Evolutionary conservation across 2,329 filamentous ascomycete species (phyloP).

Genomic region (Colletotrichum scovillei): DNA sequence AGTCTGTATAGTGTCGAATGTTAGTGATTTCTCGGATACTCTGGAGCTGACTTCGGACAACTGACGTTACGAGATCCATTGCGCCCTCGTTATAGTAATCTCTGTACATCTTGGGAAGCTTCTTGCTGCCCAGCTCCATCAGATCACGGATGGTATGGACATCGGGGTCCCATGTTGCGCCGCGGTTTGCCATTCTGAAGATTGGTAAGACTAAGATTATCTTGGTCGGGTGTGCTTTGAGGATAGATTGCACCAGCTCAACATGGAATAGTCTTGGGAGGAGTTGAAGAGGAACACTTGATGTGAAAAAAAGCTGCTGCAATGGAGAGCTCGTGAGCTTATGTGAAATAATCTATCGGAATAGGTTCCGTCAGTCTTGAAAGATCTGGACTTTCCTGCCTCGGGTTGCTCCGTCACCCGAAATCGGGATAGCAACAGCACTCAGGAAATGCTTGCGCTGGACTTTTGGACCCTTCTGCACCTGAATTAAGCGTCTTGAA

Average conservation of each 20-base stretch:
- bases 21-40: conserved; percentile 34
- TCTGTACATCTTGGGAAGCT: conserved; percentile 51
- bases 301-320: not conserved
- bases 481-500: not conserved
- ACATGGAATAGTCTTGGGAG: no score
- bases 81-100: conserved; percentile 70
- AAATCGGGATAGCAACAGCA: not conserved
- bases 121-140: conserved; percentile 50
- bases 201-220: no score
- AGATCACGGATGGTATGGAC: conserved; percentile 46
- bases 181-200: conserved; percentile 26
- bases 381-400: not conserved
- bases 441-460: no score
- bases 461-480: no score
- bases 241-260: not conserved
- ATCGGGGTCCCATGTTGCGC: conserved; percentile 25
- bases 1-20: conserved; percentile 38
- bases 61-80: conserved; percentile 62
- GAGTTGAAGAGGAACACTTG: no score
- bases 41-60: not conserved
- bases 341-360: not conserved
- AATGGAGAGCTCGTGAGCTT: not conserved
- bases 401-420: not conserved
- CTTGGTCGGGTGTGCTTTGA: no score
- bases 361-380: not conserved